Evolutionary conservation across 2,329 filamentous ascomycete species (phyloP).

Genomic region (Aspergillus phoenicis): DNA sequence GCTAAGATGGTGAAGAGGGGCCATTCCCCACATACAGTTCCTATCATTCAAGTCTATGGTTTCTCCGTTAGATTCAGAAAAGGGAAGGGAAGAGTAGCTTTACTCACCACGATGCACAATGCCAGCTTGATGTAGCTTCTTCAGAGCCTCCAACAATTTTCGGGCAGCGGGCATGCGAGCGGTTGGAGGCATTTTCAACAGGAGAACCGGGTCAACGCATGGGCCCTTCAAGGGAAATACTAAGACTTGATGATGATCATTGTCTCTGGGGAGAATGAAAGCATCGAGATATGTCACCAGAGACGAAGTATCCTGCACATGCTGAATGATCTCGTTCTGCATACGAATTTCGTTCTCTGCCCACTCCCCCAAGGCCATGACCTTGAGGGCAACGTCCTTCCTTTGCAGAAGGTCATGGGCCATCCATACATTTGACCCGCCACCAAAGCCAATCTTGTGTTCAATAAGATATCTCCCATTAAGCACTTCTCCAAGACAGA

Average conservation of each 20-base stretch:
- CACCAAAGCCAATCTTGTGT: conserved; percentile 28
- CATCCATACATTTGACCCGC: conserved; percentile 31
- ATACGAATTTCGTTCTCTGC: conserved; percentile 24
- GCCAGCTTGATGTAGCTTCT: conserved; percentile 30
- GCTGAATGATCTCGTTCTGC: conserved; percentile 25
- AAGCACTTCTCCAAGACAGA: conserved; percentile 25
- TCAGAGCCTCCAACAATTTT: conserved; percentile 30
- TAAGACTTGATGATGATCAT: conserved; percentile 22
- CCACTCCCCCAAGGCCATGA: conserved; percentile 23
- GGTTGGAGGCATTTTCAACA: conserved; percentile 20
- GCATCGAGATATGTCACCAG: conserved; percentile 24
- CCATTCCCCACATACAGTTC: conserved; percentile 34
- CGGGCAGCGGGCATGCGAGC: conserved; percentile 32
- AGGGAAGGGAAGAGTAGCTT: neutral
- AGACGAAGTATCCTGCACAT: conserved; percentile 21
- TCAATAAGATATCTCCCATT: conserved; percentile 28
- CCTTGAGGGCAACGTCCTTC: conserved; percentile 28
- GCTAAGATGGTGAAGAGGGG: conserved; percentile 25
- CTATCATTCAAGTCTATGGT: conserved; percentile 30
- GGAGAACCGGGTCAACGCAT: conserved; percentile 14
- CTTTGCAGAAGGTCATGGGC: conserved; percentile 25
- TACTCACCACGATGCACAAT: conserved; percentile 32
- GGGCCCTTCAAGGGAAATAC: conserved; percentile 31
- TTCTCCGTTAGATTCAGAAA: conserved; percentile 13
- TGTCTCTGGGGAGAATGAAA: conserved; percentile 22